Evolutionary conservation across 345 rosid species (phyloP).

Genomic region (Nephelium lappaceum): DNA sequence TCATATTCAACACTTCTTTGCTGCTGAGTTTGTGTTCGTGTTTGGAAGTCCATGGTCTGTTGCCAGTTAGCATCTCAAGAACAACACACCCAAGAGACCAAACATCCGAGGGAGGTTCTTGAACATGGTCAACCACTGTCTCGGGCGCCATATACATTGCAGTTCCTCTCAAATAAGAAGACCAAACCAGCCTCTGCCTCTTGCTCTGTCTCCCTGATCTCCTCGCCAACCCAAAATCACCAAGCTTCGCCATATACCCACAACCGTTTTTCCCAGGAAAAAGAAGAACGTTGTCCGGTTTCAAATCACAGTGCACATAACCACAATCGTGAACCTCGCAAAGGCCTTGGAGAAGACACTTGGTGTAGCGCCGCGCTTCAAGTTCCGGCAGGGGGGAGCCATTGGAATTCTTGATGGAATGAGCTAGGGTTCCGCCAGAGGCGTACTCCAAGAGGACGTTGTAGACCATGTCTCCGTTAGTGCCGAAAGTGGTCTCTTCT

Average conservation of each 20-base stretch:
- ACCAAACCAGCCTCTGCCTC: constrained; percentile 14
- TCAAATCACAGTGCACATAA: constrained; percentile 45
- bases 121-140: constrained; percentile 19
- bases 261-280: background rate
- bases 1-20: constrained; percentile 7
- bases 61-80: constrained; percentile 53
- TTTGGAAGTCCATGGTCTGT: constrained; percentile 35
- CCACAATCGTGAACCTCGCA: constrained; percentile 31
- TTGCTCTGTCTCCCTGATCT: constrained; percentile 15
- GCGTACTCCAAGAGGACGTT: constrained; percentile 46
- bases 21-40: background rate
- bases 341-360: constrained; percentile 43
- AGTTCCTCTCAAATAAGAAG: constrained; percentile 32
- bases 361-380: constrained; percentile 33
- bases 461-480: constrained; percentile 30
- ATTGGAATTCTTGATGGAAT: constrained; percentile 15
- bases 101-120: constrained; percentile 41
- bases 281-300: constrained; percentile 43
- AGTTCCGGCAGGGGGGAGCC: constrained; percentile 32
- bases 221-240: constrained; percentile 47
- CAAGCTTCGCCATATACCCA: constrained; percentile 26
- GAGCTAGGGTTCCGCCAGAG: constrained; percentile 39
- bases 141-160: constrained; percentile 45
- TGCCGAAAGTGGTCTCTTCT: constrained; percentile 20
- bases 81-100: constrained; percentile 60